These are phyloP conservation scores for Senecio squalidus DNA, from an alignment of 140 eudicot genomes.

Conservation along the genomic window DNA sequence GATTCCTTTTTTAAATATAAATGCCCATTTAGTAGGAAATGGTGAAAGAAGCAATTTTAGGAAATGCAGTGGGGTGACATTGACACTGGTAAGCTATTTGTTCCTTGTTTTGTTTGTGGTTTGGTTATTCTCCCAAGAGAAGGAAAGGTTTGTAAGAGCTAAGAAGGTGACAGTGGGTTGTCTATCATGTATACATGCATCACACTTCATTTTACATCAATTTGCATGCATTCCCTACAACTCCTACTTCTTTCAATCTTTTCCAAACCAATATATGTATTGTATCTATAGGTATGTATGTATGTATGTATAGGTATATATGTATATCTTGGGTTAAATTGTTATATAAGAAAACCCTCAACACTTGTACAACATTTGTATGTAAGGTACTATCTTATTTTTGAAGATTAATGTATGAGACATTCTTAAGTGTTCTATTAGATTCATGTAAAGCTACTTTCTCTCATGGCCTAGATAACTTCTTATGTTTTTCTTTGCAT, in stretches of 20 bases:
- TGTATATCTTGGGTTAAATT: background rate
- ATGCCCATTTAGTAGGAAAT: background rate
- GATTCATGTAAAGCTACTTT: too few relatives aligned
- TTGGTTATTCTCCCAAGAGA: conserved; percentile 22
- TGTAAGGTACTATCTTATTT: too few relatives aligned
- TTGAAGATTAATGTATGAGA: too few relatives aligned
- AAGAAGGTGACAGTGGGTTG: conserved; percentile 26
- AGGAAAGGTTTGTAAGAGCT: conserved; percentile 25
- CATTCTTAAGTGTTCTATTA: too few relatives aligned
- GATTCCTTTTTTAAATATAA: too few relatives aligned
- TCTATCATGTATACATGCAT: conserved; percentile 29
- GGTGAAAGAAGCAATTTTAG: conserved; percentile 15
- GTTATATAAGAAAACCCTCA: background rate
- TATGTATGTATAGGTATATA: background rate
- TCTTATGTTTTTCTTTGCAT: too few relatives aligned
- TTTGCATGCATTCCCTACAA: conserved; percentile 18
- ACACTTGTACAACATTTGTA: too few relatives aligned
- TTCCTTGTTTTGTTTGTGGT: conserved; percentile 18
- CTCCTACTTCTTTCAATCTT: conserved; percentile 1
- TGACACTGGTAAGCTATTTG: conserved; percentile 23
- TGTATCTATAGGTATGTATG: background rate
- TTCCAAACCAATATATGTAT: background rate
- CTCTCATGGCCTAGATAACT: too few relatives aligned
- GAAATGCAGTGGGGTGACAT: conserved; percentile 27
- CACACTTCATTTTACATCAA: conserved; percentile 25